Conservation (phyloP, 2,329 filamentous ascomycete genomes). For the Neopestalotiopsis rosae region DNA sequence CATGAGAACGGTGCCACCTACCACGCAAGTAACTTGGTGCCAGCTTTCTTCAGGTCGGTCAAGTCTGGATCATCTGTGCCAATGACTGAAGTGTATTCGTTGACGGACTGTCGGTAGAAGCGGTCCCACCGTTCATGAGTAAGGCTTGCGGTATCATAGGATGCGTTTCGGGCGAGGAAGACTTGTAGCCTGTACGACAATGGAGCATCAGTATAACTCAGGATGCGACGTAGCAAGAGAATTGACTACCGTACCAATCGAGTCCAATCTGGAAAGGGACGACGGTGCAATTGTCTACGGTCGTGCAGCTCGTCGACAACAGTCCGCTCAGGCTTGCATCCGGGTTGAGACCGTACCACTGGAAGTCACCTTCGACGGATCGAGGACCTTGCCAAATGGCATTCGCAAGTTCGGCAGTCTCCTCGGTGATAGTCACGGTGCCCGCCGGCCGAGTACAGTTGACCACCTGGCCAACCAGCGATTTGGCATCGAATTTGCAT, state of each 20-base stretch:
- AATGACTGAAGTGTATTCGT: slow-evolving; percentile 14
- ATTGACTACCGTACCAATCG: background rate
- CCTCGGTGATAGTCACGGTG: background rate
- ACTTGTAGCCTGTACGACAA: background rate
- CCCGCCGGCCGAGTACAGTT: background rate
- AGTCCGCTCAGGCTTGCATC: background rate
- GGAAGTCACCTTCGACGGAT: slow-evolving; percentile 4
- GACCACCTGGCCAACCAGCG: background rate
- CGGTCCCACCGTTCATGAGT: background rate
- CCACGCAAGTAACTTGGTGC: slow-evolving; percentile 7
- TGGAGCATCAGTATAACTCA: background rate
- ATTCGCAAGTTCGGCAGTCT: background rate
- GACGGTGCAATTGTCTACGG: slow-evolving; percentile 14
- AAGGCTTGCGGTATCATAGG: background rate
- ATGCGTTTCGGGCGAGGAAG: slow-evolving; percentile 9
- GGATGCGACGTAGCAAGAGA: background rate
- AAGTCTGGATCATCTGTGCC: slow-evolving; percentile 14
- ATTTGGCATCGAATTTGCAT: slow-evolving; percentile 10
- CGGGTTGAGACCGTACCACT: slow-evolving; percentile 10
- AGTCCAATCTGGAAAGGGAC: background rate
- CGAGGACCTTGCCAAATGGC: slow-evolving; percentile 9
- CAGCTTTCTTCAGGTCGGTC: slow-evolving; percentile 4
- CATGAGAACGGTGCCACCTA: background rate
- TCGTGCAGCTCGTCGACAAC: slow-evolving; percentile 1
- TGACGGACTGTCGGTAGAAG: slow-evolving; percentile 14